A percentile compares a stretch with the other conserved stretches of the same genome.
Conservation (phyloP, 2,329 filamentous ascomycete genomes). For the Colletotrichum sp. region DNA sequence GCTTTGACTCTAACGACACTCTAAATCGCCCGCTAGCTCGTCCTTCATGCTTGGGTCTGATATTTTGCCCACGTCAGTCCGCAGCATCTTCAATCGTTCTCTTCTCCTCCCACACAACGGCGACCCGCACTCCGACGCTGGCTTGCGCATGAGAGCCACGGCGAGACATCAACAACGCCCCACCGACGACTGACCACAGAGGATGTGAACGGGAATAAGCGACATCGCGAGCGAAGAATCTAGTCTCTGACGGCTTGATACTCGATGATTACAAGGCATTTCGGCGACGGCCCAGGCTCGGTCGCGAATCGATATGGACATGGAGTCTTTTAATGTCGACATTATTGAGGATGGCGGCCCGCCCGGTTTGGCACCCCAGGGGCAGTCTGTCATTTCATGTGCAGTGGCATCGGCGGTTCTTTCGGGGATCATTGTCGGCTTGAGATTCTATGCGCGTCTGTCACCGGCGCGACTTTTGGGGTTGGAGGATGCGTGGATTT, state of each 20-base stretch:
- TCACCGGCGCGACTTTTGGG: neutral
- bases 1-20: neutral
- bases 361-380: neutral
- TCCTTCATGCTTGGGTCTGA: neutral
- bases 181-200: neutral
- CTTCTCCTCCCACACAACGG: neutral
- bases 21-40: neutral
- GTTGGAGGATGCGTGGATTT: conserved; percentile 12
- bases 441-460: conserved; percentile 11
- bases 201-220: neutral
- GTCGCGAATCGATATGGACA: neutral
- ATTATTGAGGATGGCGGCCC: conserved; percentile 3
- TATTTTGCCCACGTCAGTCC: neutral
- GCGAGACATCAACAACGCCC: neutral
- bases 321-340: neutral
- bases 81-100: neutral
- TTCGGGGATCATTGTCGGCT: neutral
- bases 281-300: neutral
- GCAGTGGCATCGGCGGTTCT: neutral
- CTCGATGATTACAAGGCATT: neutral
- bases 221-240: neutral
- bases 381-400: conserved; percentile 7
- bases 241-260: neutral
- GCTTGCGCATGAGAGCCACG: neutral
- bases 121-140: neutral